Percentiles rank a stretch among this genome's conserved stretches.
Evolutionary conservation across 345 rosid genomes (phyloP).

Genomic region (Arabidopsis suecica): DNA sequence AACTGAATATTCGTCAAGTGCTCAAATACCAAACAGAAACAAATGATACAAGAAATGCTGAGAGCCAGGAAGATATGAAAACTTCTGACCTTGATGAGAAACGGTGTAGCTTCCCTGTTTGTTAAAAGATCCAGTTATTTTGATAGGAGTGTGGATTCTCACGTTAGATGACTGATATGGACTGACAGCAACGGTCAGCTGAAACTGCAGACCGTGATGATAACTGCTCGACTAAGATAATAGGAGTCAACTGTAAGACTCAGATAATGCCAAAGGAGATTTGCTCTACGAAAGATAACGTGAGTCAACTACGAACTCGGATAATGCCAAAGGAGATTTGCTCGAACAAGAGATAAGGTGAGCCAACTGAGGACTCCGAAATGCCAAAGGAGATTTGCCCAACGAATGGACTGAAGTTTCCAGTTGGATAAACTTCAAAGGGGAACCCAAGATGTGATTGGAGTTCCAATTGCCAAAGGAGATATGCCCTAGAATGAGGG

Average conservation of each 20-base stretch:
- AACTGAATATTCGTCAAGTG: constrained; percentile 33
- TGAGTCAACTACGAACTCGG: constrained; percentile 46
- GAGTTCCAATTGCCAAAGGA: constrained; percentile 53
- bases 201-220: constrained; percentile 34
- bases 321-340: constrained; percentile 56
- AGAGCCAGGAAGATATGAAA: constrained; percentile 17
- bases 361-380: constrained; percentile 47
- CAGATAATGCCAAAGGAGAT: constrained; percentile 59
- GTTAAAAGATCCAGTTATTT: neutral
- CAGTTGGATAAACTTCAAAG: constrained; percentile 47
- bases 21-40: constrained; percentile 27
- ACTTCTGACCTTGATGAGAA: constrained; percentile 35
- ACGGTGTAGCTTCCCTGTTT: constrained; percentile 14
- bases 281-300: constrained; percentile 48
- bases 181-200: constrained; percentile 21
- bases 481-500: constrained; percentile 54
- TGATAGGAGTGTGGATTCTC: constrained; percentile 2
- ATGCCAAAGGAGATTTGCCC: constrained; percentile 63
- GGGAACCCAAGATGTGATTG: constrained; percentile 38
- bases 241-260: constrained; percentile 40
- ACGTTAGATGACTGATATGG: constrained; percentile 1
- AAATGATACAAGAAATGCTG: constrained; percentile 13
- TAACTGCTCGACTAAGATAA: constrained; percentile 43
- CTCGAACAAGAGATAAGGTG: constrained; percentile 48
- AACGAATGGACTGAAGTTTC: constrained; percentile 48